Evolutionary conservation across 768 basidiomycete species (phyloP).

Genomic region (Polyporus arcularius): DNA sequence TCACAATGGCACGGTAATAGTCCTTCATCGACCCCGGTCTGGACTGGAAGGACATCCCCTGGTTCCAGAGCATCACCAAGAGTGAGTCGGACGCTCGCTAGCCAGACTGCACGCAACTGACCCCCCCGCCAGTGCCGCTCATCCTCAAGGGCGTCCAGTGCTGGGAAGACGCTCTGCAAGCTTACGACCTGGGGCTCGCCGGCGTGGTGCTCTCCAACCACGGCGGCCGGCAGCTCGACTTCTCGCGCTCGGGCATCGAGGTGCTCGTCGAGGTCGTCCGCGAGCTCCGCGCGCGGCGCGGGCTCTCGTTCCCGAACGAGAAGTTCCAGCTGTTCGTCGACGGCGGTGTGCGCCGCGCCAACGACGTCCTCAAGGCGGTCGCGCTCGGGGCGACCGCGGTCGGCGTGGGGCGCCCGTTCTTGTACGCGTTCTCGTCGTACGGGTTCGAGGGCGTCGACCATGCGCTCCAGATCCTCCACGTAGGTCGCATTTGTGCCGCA

Average conservation of each 20-base stretch:
- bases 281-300: constrained; percentile 64
- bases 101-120: not conserved
- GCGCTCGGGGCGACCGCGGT: constrained; percentile 93
- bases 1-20: constrained; percentile 33
- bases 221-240: constrained; percentile 60
- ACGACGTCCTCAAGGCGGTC: constrained; percentile 86
- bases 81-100: constrained; percentile 32
- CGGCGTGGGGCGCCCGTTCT: constrained; percentile 82
- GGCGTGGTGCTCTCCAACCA: constrained; percentile 63
- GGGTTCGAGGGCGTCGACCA: constrained; percentile 85
- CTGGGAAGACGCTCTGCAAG: constrained; percentile 61
- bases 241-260: constrained; percentile 41
- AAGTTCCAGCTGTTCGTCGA: constrained; percentile 88
- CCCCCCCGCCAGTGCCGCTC: constrained; percentile 46
- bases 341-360: constrained; percentile 92
- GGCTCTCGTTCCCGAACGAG: constrained; percentile 73
- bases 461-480: constrained; percentile 77
- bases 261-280: constrained; percentile 68
- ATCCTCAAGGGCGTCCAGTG: constrained; percentile 67
- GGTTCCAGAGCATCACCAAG: constrained; percentile 59
- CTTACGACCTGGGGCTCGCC: constrained; percentile 44
- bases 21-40: constrained; percentile 95
- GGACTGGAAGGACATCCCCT: constrained; percentile 82
- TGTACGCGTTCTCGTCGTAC: constrained; percentile 89
- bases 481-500: constrained; percentile 32